Evolutionary conservation across 73 alveolate genomes (phyloP).

Genomic region (Paramecium pentaurelia): DNA sequence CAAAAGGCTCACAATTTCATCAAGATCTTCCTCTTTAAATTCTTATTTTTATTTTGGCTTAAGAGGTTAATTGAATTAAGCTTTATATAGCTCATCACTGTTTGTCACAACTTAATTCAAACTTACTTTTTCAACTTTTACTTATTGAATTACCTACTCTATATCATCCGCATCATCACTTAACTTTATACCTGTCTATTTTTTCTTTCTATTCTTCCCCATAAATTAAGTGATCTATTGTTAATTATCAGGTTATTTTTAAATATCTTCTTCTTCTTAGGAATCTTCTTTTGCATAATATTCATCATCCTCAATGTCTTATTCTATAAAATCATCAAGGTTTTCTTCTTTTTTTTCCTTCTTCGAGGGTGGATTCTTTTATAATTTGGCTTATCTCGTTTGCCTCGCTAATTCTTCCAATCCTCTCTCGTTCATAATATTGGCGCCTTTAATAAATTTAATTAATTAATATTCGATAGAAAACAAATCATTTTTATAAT

Average conservation of each 20-base stretch:
- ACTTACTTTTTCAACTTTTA: not conserved
- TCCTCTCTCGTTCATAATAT: not conserved
- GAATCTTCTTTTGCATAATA: not conserved
- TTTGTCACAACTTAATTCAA: not conserved
- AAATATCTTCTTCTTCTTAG: not conserved
- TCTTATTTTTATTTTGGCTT: not conserved
- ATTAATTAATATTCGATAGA: not conserved
- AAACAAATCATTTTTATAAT: not conserved
- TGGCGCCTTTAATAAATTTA: conserved; percentile 22
- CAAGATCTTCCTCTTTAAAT: not conserved
- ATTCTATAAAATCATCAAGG: not conserved
- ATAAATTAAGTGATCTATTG: not conserved
- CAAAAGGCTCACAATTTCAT: not conserved
- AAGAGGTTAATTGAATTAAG: not conserved
- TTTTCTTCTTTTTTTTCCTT: not conserved
- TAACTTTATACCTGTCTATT: not conserved
- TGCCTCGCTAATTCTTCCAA: not conserved
- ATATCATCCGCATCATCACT: not conserved
- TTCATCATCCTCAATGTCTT: not conserved
- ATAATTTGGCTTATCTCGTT: not conserved
- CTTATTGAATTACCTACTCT: not conserved
- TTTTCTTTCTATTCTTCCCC: not conserved
- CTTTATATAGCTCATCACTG: not conserved
- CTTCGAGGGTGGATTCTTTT: not conserved
- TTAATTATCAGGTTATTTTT: not conserved